Percentiles rank a stretch among this genome's conserved stretches.
phyloP scores from a whole-genome alignment of 2,329 filamentous ascomycete genomes.

The Microsporum ferrugineum region DNA sequence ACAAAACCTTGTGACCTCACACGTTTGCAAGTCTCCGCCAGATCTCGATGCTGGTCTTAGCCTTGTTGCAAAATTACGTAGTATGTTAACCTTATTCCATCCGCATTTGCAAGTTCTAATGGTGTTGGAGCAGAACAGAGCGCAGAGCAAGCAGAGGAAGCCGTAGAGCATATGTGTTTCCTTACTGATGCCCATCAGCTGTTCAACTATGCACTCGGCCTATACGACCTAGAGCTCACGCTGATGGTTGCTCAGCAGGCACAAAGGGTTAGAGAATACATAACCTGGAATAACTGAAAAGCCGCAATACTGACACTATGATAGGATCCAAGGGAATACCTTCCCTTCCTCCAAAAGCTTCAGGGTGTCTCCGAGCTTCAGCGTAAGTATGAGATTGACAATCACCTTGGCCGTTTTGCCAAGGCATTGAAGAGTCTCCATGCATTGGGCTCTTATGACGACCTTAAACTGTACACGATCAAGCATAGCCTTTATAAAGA shows the following conservation, averaged over 20 bases:
- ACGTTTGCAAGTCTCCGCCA: conserved; percentile 86
- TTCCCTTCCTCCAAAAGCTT: conserved; percentile 83
- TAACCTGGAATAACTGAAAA: not conserved
- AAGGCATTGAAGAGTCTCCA: conserved; percentile 74
- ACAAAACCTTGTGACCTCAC: conserved; percentile 86
- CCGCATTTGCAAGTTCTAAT: not conserved
- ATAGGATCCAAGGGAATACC: conserved; percentile 77
- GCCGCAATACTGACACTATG: not conserved
- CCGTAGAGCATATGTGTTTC: conserved; percentile 95
- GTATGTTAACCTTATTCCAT: conserved; percentile 20
- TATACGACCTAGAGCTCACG: conserved; percentile 85
- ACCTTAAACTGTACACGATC: conserved; percentile 63
- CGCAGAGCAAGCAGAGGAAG: conserved; percentile 65
- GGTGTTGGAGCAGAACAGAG: conserved; percentile 40
- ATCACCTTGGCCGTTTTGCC: conserved; percentile 62
- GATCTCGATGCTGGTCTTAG: conserved; percentile 74
- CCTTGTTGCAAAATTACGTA: conserved; percentile 61
- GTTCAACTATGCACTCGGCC: conserved; percentile 77
- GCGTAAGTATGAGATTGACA: conserved; percentile 74
- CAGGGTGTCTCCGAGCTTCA: conserved; percentile 61
- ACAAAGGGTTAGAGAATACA: conserved; percentile 49
- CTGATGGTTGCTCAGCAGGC: conserved; percentile 89
- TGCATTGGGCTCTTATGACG: conserved; percentile 60
- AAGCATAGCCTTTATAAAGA: conserved; percentile 70
- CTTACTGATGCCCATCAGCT: conserved; percentile 84